Base-by-base conservation (phyloP, 257 asterid genomes). In the Sherardia arvensis region DNA sequence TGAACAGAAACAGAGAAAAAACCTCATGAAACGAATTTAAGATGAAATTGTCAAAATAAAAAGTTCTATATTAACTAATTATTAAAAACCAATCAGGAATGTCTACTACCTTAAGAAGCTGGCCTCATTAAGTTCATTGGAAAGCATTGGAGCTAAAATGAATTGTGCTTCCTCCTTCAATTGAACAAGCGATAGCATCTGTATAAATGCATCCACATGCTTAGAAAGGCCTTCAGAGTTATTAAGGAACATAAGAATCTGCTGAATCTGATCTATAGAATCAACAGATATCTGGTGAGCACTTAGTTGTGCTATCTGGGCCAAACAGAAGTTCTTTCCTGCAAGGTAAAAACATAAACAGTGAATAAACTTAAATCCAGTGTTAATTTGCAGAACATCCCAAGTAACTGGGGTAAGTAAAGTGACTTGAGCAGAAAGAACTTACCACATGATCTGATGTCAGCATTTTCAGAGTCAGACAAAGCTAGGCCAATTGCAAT, bases 301-400 rank as follows among this genome's bases (percentile, higher is more conserved):
- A 71, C 87, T 74, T 71, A 87, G 78, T 73, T 85, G 94, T 7
- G 76, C 76, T 25, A 90, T 85, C 85, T 87, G 95, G 66, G 77
- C 74, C 92, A 90, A 79, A 80, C 96, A 87, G 72, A 87, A 93
- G 73, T 71, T 90, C 69, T 82, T 86, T 64, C 99, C 99, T 93
- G 94, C 80, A 80, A 81, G 32, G 23, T 30, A 55, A 8, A 22
- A 1, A 26, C 54, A 49, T 30, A 33, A 27, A 15, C 36, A 15
- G 61, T 40, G 62, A 27, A 29, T 64, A 57, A 30, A 48, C 33
- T 4, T 65, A 29, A 62, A 20, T 33, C 25, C 27, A n/a, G 65
- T 38, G 60, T 9, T 53, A 29, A 21, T 22, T 22, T 8, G 58
- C 20, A 57, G 40, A 27, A 57, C 12, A 57, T 2, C 1, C 34